Conservation (phyloP, 2,329 filamentous ascomycete genomes). For the Trichophaea hybrida region DNA sequence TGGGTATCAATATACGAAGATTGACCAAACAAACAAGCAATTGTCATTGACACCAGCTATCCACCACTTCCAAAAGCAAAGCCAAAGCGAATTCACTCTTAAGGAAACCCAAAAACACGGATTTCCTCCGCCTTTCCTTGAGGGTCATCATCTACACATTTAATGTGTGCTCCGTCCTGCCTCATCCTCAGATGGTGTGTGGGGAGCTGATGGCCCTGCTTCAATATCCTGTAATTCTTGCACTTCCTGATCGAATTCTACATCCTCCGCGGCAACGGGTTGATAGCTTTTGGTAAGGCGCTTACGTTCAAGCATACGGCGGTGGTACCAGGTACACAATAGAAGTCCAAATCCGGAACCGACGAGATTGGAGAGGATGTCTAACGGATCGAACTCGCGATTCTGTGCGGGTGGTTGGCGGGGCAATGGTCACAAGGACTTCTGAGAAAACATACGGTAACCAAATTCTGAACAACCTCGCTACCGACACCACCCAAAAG, state of each 20-base stretch:
- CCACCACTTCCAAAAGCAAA: no score
- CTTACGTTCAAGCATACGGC: conserved; percentile 82
- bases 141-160: no score
- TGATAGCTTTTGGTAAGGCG: conserved; percentile 25
- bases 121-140: no score
- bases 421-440: neutral
- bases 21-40: no score
- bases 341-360: conserved; percentile 59
- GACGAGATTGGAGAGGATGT: conserved; percentile 75
- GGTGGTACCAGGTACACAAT: conserved; percentile 82
- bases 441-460: conserved; percentile 7
- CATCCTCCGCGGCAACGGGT: conserved; percentile 22
- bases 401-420: conserved; percentile 31
- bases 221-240: conserved; percentile 1
- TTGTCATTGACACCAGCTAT: no score
- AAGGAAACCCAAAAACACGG: no score
- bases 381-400: conserved; percentile 56
- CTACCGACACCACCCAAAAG: conserved; percentile 14
- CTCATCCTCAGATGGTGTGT: no score
- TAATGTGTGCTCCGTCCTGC: no score
- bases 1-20: no score
- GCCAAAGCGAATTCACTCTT: no score
- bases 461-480: conserved; percentile 21
- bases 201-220: neutral
- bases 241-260: conserved; percentile 9